phyloP scores from a whole-genome alignment of 805 yeast species.

The Metschnikowia koreensis region DNA sequence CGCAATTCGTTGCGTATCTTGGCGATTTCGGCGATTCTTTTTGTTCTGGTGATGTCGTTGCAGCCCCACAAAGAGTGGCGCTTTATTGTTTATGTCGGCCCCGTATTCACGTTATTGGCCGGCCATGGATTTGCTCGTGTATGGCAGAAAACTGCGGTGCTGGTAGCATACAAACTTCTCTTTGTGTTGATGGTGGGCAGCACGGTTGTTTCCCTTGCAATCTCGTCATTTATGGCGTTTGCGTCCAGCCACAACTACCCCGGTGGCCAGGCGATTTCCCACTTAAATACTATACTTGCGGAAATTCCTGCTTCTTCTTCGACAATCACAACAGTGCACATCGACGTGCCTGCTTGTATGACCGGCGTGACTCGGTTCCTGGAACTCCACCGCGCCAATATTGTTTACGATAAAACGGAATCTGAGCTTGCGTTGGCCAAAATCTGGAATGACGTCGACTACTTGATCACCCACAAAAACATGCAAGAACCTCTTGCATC shows the following conservation, averaged over 20 bases:
- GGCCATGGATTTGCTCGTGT: constrained; percentile 54
- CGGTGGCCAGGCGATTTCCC: constrained; percentile 72
- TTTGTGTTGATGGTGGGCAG: constrained; percentile 19
- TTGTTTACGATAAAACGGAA: constrained; percentile 79
- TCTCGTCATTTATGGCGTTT: constrained; percentile 53
- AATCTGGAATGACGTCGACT: constrained; percentile 30
- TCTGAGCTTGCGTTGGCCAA: constrained; percentile 31
- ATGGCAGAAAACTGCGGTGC: constrained; percentile 17
- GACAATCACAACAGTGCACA: constrained; percentile 50
- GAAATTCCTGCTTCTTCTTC: constrained; percentile 19
- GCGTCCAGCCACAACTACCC: constrained; percentile 81
- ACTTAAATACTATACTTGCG: constrained; percentile 47
- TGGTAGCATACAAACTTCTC: constrained; percentile 28
- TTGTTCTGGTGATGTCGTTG: constrained; percentile 62
- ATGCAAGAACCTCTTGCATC: constrained; percentile 9
- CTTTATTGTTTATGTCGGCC: constrained; percentile 74
- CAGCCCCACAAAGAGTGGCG: constrained; percentile 97
- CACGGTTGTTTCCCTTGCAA: constrained; percentile 27
- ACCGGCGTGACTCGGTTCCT: constrained; percentile 80
- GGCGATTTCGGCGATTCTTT: constrained; percentile 51
- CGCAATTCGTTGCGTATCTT: constrained; percentile 42
- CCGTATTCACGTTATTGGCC: constrained; percentile 62
- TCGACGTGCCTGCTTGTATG: constrained; percentile 83
- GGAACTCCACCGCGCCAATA: constrained; percentile 43
- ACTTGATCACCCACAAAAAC: constrained; percentile 29